Conservation (phyloP, 768 basidiomycete species). For the Astraeus odoratus region DNA sequence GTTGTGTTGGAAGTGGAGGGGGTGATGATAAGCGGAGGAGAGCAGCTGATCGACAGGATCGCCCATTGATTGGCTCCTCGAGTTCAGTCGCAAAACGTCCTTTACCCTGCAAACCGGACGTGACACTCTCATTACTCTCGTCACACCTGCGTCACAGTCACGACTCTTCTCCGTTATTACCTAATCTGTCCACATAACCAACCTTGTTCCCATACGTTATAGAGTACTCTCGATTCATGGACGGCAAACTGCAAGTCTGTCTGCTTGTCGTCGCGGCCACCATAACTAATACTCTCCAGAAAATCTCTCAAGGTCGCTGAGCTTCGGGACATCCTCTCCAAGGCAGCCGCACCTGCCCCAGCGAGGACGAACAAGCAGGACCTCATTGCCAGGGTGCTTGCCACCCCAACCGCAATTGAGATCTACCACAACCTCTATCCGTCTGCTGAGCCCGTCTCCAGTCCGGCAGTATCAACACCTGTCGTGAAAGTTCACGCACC, state of each 20-base stretch:
- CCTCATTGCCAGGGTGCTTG: constrained; percentile 56
- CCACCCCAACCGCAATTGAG: constrained; percentile 42
- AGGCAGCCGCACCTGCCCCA: constrained; percentile 41
- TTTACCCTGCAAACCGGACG: background rate
- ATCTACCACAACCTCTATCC: constrained; percentile 39
- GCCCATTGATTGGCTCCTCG: constrained; percentile 45
- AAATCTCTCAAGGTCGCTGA: constrained; percentile 69
- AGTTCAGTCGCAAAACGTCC: constrained; percentile 19
- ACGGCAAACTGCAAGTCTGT: too few relatives aligned
- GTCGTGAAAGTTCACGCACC: background rate
- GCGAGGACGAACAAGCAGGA: constrained; percentile 61
- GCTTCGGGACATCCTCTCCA: constrained; percentile 54
- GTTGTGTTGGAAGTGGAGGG: constrained; percentile 28
- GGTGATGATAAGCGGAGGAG: constrained; percentile 47
- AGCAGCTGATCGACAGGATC: constrained; percentile 59
- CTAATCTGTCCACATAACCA: too few relatives aligned
- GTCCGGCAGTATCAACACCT: constrained; percentile 11
- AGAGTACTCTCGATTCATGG: too few relatives aligned
- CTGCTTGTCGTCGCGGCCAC: too few relatives aligned
- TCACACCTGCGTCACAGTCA: background rate
- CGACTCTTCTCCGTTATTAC: constrained; percentile 6
- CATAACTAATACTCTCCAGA: constrained; percentile 14
- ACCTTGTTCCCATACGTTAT: too few relatives aligned
- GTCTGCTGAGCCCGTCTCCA: constrained; percentile 14
- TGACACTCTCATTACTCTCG: background rate